phyloP scores from a whole-genome alignment of 306 rosid genomes.

The Casuarina cunninghamiana region DNA sequence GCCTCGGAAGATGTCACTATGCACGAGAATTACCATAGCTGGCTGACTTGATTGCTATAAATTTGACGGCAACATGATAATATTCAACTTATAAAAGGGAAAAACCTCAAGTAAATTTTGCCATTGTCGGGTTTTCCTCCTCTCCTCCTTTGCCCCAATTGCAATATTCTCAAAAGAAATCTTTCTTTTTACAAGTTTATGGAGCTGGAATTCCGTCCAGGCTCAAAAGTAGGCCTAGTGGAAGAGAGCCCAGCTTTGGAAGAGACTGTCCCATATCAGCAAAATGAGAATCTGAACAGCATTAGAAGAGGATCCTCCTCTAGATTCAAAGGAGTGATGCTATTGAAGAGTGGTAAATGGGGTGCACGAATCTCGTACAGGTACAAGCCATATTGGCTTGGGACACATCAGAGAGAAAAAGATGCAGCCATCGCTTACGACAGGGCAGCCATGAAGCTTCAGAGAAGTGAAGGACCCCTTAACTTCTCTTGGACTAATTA shows the following conservation, averaged over 20 bases:
- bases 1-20: no score
- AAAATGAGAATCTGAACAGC: not conserved
- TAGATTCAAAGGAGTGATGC: not conserved
- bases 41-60: not conserved
- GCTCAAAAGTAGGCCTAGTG: not conserved
- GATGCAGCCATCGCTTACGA: slow-evolving; percentile 17
- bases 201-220: not conserved
- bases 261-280: not conserved
- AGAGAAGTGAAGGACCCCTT: slow-evolving; percentile 2
- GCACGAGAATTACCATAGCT: not conserved
- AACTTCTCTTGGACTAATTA: slow-evolving; percentile 17
- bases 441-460: slow-evolving; percentile 17
- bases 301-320: not conserved
- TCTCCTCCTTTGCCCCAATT: not conserved
- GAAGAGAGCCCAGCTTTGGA: not conserved
- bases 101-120: not conserved
- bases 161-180: not conserved
- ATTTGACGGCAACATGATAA: not conserved
- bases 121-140: not conserved
- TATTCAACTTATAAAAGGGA: not conserved
- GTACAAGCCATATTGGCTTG: slow-evolving; percentile 17
- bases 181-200: not conserved
- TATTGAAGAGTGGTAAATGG: slow-evolving; percentile 13
- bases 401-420: slow-evolving; percentile 8
- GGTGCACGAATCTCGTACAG: slow-evolving; percentile 11